These are phyloP conservation scores for Streptanthus diversifolius DNA, from an alignment of 345 rosid species.

Conservation along the genomic window DNA sequence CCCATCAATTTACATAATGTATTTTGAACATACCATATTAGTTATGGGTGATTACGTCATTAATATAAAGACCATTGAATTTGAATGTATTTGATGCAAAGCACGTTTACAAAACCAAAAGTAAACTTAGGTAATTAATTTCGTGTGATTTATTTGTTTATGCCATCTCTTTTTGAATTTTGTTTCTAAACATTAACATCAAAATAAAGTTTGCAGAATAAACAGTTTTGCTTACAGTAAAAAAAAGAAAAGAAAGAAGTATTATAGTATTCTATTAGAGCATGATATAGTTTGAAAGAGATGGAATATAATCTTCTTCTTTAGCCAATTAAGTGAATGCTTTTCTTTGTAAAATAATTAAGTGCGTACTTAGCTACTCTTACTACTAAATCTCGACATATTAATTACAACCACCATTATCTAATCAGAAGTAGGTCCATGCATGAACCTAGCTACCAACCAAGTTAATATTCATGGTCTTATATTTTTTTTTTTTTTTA, in stretches of 20 bases:
- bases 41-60: neutral
- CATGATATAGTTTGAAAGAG: neutral
- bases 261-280: neutral
- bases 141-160: neutral
- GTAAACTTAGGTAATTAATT: neutral
- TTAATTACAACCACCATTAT: neutral
- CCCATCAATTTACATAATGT: neutral
- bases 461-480: neutral
- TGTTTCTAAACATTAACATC: neutral
- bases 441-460: conserved; percentile 15
- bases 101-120: neutral
- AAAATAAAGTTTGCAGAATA: neutral
- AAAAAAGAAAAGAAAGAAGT: no score
- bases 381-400: conserved; percentile 4
- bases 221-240: no score
- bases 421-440: conserved; percentile 9
- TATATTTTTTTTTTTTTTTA: no score
- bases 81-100: neutral
- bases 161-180: neutral
- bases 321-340: conserved; percentile 2
- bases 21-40: conserved; percentile 12
- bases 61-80: neutral
- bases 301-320: neutral
- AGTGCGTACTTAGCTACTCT: conserved; percentile 15
- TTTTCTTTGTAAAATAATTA: neutral